Conservation (phyloP, 805 yeast genomes). For the Saccharomycopsis synnaedendra region DNA sequence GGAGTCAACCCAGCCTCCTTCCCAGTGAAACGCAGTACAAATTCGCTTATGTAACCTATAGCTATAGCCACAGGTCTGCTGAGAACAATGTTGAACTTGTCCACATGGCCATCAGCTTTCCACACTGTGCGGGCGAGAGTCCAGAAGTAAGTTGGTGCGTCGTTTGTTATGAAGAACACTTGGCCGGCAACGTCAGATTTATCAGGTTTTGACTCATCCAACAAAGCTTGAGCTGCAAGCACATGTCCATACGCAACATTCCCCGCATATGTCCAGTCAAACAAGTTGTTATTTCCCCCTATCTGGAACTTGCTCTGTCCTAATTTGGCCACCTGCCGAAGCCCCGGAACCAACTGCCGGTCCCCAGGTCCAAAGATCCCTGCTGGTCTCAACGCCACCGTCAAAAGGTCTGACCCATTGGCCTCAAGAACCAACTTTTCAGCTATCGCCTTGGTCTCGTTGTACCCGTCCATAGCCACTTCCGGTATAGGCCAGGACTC, state of each 20-base stretch:
- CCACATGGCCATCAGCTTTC: constrained; percentile 90
- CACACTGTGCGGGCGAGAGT: constrained; percentile 92
- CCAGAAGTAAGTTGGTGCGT: constrained; percentile 94
- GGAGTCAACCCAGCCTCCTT: constrained; percentile 94
- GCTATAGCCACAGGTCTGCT: constrained; percentile 65
- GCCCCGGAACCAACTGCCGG: constrained; percentile 89
- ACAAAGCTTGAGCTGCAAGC: constrained; percentile 70
- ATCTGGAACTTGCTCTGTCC: constrained; percentile 90
- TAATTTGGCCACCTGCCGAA: constrained; percentile 66
- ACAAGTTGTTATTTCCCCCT: constrained; percentile 87
- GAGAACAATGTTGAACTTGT: constrained; percentile 55
- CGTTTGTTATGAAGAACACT: constrained; percentile 84
- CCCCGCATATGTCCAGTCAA: constrained; percentile 97
- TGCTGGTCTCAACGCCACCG: constrained; percentile 90
- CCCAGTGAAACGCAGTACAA: constrained; percentile 55
- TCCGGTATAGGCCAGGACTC: constrained; percentile 91
- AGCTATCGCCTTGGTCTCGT: constrained; percentile 87
- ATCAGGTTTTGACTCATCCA: constrained; percentile 28
- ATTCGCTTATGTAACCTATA: constrained; percentile 74
- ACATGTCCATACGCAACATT: constrained; percentile 97
- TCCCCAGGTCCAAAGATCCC: constrained; percentile 99
- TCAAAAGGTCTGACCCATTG: constrained; percentile 50
- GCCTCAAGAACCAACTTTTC: constrained; percentile 73
- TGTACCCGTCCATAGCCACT: constrained; percentile 92
- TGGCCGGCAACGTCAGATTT: constrained; percentile 60